phyloP scores from a whole-genome alignment of 495 filamentous ascomycete species.

The Patellaria atrata region DNA sequence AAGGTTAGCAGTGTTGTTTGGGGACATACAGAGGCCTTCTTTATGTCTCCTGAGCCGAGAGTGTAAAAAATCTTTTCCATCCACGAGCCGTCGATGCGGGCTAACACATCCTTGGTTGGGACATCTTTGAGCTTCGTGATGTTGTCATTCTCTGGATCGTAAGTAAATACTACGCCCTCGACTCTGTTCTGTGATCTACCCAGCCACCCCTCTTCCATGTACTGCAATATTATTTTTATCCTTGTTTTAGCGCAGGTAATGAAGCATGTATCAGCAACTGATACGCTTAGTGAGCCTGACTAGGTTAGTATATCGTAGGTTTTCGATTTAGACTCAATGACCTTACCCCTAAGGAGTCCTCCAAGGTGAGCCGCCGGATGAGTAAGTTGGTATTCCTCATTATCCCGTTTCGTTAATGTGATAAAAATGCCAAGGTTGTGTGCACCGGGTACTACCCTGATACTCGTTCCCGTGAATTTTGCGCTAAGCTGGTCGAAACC shows the following conservation, averaged over 20 bases:
- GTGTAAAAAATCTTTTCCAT: conserved; percentile 55
- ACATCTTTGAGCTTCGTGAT: conserved; percentile 71
- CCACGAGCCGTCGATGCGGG: conserved; percentile 76
- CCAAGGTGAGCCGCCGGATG: conserved; percentile 90
- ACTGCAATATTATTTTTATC: conserved; percentile 81
- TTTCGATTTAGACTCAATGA: not conserved
- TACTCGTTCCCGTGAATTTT: conserved; percentile 92
- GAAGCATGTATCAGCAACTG: conserved; percentile 75
- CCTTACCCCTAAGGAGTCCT: conserved; percentile 61
- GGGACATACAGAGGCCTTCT: conserved; percentile 31
- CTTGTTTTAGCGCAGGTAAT: conserved; percentile 75
- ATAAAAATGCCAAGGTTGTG: conserved; percentile 96
- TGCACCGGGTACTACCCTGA: conserved; percentile 78
- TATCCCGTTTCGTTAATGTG: conserved; percentile 58
- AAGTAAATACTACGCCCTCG: conserved; percentile 80
- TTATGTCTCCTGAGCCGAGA: too few species aligned
- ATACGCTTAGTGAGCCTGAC: conserved; percentile 51
- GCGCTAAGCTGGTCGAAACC: conserved; percentile 93
- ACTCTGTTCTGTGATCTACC: conserved; percentile 81
- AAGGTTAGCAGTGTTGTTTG: too few species aligned
- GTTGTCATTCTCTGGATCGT: conserved; percentile 66
- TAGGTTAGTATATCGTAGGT: not conserved
- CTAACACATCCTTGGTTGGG: conserved; percentile 64
- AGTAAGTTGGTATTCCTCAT: conserved; percentile 88
- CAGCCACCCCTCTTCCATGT: conserved; percentile 89